phyloP scores from a whole-genome alignment of 192 early-diverging fungal genomes.

The Coemansia pectinata region DNA sequence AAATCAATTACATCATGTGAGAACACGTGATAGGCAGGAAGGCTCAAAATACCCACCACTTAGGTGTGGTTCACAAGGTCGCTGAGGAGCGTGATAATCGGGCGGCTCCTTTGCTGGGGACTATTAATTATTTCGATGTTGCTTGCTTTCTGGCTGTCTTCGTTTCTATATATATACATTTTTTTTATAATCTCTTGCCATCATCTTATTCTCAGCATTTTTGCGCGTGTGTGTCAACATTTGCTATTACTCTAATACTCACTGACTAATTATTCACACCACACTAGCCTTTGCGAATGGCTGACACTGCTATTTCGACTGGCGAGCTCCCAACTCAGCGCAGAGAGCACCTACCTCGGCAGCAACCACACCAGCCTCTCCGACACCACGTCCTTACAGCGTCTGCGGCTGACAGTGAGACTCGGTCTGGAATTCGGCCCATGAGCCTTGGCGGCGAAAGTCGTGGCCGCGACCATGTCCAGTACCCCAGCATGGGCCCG shows the following conservation, averaged over 20 bases:
- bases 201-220: conserved; percentile 2
- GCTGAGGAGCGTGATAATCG: no score
- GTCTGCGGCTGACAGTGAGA: neutral
- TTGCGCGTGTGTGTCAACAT: neutral
- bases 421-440: conserved; percentile 17
- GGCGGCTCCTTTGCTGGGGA: no score
- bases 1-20: no score
- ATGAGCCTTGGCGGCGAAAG: conserved; percentile 10
- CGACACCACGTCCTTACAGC: conserved; percentile 12
- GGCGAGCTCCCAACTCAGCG: conserved; percentile 33
- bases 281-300: conserved; percentile 19
- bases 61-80: no score
- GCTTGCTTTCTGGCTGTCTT: neutral
- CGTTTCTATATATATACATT: neutral
- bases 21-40: no score
- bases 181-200: conserved; percentile 3
- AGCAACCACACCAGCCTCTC: conserved; percentile 48
- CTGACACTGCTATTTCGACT: conserved; percentile 38
- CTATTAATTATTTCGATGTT: neutral
- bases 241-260: neutral
- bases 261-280: neutral
- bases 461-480: conserved; percentile 7
- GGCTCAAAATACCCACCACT: no score
- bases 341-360: conserved; percentile 46
- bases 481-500: conserved; percentile 27